Evolutionary conservation across 371 early-diverging fungal species (phyloP), one percentile per base, ranked within the genome.

Genomic region (Catenaria anguillulae): DNA sequence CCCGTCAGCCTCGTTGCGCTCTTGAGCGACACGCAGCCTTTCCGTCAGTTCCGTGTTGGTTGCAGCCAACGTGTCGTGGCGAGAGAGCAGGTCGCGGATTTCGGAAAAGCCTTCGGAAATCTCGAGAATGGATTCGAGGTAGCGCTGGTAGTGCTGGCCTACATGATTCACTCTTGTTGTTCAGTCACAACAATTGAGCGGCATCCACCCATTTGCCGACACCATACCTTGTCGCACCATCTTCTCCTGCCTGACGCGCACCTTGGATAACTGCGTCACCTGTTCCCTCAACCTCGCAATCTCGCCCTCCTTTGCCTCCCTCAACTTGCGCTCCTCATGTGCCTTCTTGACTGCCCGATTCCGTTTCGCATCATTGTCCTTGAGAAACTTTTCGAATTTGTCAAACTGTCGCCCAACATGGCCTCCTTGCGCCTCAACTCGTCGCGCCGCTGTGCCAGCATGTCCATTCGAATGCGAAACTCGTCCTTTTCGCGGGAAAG

Each of bases 361-460:
- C 31, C 79, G 64, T 62, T 80, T 80, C 17, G 77, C 78, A 62
- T 79, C 80, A 64, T 77, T 78, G 68, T 80, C 80, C 77, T 79
- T 77, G 42, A 80, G 64, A 63, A 75, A 78, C 65, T 78, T 78
- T 56, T 78, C 79, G 67, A 80, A 80, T 67, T 80, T 80, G 70
- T 56, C 45, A 77, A 59, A 29, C 66, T 68, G 46, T 80, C 79
- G 62, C 74, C 73, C 60, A 80, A 65, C 64, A 70, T 72, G 21
- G 60, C 40, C 52, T 80, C 77, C 61, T 76, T 78, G 33, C 76
- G 62, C 23, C 67, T 67, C 10, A 80, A 66, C 64, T 80, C 80
- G 52, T 77, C 78, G 34, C 76, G 40, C 42, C 78, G 68, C 62
- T 73, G 71, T 3, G 67, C 65, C 55, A 80, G 68, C 21, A 70